Percentiles rank a stretch among this genome's conserved stretches.
Conservation (phyloP, 1,284 basidiomycete species). For the Leucoagaricus sp. region DNA sequence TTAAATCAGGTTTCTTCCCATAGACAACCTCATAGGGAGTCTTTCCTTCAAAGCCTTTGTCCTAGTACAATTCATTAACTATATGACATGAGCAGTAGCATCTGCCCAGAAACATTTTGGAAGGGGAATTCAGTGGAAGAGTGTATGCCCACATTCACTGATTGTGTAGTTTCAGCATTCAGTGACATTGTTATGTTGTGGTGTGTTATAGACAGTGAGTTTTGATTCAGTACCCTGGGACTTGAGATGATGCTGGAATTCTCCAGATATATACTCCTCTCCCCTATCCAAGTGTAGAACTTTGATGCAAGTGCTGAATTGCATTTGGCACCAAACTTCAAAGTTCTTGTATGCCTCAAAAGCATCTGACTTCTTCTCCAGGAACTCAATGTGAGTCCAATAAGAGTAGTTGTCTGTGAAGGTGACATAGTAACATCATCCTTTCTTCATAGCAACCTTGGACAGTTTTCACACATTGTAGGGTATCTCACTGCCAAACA, state of each 20-base stretch:
- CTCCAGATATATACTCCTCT: constrained; percentile 32
- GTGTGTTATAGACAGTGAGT: constrained; percentile 35
- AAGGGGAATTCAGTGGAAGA: constrained; percentile 26
- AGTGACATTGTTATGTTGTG: constrained; percentile 35
- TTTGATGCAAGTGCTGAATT: constrained; percentile 28
- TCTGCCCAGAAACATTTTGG: constrained; percentile 8
- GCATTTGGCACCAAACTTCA: constrained; percentile 29
- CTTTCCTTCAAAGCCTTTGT: constrained; percentile 25
- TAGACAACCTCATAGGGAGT: constrained; percentile 4
- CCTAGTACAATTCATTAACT: constrained; percentile 36
- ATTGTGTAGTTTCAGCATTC: constrained; percentile 33
- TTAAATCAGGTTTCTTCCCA: constrained; percentile 6
- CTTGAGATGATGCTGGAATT: constrained; percentile 29
- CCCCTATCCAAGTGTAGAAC: constrained; percentile 36
- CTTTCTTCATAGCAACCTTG: constrained; percentile 21
- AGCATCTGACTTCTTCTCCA: constrained; percentile 28
- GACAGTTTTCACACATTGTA: constrained; percentile 37
- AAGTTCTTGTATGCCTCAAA: constrained; percentile 28
- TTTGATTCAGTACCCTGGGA: constrained; percentile 26
- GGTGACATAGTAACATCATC: constrained; percentile 29
- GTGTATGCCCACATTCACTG: constrained; percentile 28
- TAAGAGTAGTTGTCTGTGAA: constrained; percentile 33
- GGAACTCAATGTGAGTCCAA: constrained; percentile 25
- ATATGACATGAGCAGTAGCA: constrained; percentile 29
- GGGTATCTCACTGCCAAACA: constrained; percentile 21